Conservation (phyloP, 2,329 filamentous ascomycete genomes). For the Fusarium irregulare region DNA sequence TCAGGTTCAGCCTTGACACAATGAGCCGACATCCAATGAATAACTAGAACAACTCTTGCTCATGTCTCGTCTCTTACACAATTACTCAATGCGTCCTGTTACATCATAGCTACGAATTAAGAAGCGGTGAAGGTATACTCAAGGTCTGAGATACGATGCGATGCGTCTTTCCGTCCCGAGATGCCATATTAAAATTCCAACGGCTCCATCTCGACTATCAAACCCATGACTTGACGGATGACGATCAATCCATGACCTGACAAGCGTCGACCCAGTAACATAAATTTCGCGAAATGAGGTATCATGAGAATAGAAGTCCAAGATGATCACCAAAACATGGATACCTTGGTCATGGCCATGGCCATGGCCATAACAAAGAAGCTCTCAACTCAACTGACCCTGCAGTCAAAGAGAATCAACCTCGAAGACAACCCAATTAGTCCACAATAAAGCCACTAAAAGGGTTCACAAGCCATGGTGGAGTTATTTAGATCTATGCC, state of each 20-base stretch:
- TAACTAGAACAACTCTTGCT: conserved; percentile 15
- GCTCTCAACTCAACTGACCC: conserved; percentile 2
- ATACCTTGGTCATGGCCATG: conserved; percentile 12
- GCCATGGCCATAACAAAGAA: conserved; percentile 15
- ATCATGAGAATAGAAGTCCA: conserved; percentile 19
- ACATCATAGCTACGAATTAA: conserved; percentile 44
- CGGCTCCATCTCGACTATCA: conserved; percentile 22
- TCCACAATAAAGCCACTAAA: conserved; percentile 25
- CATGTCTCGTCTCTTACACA: conserved; percentile 26
- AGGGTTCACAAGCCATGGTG: conserved; percentile 1
- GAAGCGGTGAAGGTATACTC: conserved; percentile 43
- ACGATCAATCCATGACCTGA: conserved; percentile 1
- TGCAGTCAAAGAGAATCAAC: conserved; percentile 26
- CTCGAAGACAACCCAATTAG: background rate
- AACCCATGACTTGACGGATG: background rate
- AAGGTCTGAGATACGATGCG: conserved; percentile 31
- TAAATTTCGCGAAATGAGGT: conserved; percentile 21
- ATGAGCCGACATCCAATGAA: conserved; percentile 20
- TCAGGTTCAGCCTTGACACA: conserved; percentile 24
- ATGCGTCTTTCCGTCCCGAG: conserved; percentile 38
- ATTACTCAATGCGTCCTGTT: conserved; percentile 36
- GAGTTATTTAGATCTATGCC: background rate
- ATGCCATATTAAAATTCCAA: conserved; percentile 31
- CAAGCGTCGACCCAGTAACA: conserved; percentile 45
- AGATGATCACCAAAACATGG: conserved; percentile 6